phyloP scores from a whole-genome alignment of 208 protist genomes.

The Novymonas esmeraldas region DNA sequence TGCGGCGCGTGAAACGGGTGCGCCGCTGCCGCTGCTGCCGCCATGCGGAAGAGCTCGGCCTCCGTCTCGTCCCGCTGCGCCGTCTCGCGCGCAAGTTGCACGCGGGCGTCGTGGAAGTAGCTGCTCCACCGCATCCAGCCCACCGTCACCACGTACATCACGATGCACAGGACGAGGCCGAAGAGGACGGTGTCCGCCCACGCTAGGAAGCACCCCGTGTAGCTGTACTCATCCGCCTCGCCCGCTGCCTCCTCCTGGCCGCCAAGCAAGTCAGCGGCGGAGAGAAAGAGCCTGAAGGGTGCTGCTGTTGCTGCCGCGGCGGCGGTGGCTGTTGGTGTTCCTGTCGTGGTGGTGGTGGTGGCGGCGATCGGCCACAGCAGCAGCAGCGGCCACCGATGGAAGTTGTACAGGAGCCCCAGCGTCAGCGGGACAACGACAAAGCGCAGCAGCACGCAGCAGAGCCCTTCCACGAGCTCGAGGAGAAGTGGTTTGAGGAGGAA shows the following conservation, averaged over 20 bases:
- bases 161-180: constrained; percentile 21
- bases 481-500: constrained; percentile 22
- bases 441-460: constrained; percentile 16
- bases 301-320: neutral
- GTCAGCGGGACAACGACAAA: constrained; percentile 40
- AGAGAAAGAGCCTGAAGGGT: neutral
- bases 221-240: neutral
- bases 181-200: constrained; percentile 26
- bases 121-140: constrained; percentile 26
- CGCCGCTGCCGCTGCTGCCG: neutral
- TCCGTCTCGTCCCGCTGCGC: constrained; percentile 7
- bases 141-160: constrained; percentile 12
- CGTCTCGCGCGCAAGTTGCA: neutral
- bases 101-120: constrained; percentile 19
- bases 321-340: neutral
- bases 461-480: constrained; percentile 11
- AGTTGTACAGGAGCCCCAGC: constrained; percentile 26
- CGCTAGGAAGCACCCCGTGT: constrained; percentile 8
- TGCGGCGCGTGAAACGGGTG: too few relatives aligned
- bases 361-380: constrained; percentile 19
- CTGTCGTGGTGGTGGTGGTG: neutral
- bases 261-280: neutral
- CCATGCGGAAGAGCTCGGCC: neutral
- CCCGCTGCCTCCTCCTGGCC: neutral
- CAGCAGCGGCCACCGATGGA: constrained; percentile 13